Percentiles rank a stretch among this genome's conserved stretches.
These are phyloP conservation scores for Tulasnella sp. DNA, from an alignment of 768 basidiomycete species.

Conservation along the genomic window DNA sequence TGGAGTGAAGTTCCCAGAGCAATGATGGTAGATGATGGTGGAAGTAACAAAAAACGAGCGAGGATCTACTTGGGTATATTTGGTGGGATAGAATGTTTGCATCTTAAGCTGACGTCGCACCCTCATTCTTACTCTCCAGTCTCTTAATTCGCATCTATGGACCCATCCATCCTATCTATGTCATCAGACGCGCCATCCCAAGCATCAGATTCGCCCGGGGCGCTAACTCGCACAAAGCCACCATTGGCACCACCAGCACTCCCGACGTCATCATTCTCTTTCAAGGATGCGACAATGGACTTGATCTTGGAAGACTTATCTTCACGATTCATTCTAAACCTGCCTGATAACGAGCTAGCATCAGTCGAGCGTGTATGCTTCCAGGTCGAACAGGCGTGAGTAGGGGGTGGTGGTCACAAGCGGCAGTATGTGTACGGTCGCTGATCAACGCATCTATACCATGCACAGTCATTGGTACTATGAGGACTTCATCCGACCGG, in stretches of 20 bases:
- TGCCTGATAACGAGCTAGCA: slow-evolving; percentile 84
- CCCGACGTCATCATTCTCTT: slow-evolving; percentile 31
- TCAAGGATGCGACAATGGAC: slow-evolving; percentile 65
- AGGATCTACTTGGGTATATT: too few relatives aligned
- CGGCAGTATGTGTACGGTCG: slow-evolving; percentile 14
- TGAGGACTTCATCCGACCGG: slow-evolving; percentile 94
- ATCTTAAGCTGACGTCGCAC: neutral
- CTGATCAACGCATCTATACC: slow-evolving; percentile 14
- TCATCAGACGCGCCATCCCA: neutral
- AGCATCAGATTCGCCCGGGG: neutral
- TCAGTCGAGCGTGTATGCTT: slow-evolving; percentile 93
- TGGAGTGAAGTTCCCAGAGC: too few relatives aligned
- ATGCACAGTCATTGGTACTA: slow-evolving; percentile 99
- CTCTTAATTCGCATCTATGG: neutral
- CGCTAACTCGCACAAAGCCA: slow-evolving; percentile 3
- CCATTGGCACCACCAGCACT: slow-evolving; percentile 6
- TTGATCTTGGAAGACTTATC: slow-evolving; percentile 87
- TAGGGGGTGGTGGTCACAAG: slow-evolving; percentile 20
- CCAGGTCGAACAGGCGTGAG: slow-evolving; percentile 98
- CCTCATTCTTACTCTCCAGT: neutral
- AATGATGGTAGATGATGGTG: too few relatives aligned
- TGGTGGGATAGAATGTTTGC: neutral
- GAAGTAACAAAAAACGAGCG: too few relatives aligned
- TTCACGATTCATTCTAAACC: slow-evolving; percentile 92
- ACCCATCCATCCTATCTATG: neutral